Evolutionary conservation across 768 basidiomycete genomes (phyloP), one percentile per base, ranked within the genome.

Genomic region (Porpolomopsis calyptriformis): DNA sequence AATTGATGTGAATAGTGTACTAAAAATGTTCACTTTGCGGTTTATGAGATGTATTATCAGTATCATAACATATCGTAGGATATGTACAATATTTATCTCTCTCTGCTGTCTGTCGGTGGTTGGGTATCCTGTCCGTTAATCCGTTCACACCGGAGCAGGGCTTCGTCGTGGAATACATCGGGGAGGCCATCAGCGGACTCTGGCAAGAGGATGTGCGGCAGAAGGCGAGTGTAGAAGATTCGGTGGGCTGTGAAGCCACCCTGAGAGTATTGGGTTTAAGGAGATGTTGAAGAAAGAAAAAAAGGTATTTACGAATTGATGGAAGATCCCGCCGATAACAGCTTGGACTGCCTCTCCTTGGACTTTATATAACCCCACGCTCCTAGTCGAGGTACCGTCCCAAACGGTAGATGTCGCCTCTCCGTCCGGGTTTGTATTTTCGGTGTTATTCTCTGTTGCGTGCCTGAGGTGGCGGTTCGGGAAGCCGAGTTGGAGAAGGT

Each of bases 261-360:
- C 74, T 74, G 43, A 45, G 40, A 35, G 27, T 11, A 52, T 53
- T 18, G 46, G 35, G 19, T 29, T 45, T 39, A 8, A 49, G 37
- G 10, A 46, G 40, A 27, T 31, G 34, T 14, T 34, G 24, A 12
- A 20, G 25, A 39, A 7, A 29, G 33, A 40, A 31, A 25, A 35
- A n/a, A n/a, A 52, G 43, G 26, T 43, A 70, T 85, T 48, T 55
- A 90, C 87, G 60, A 80, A 85, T 66, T 91, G 85, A 55, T 82
- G 77, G 55, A 78, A 86, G 10, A 88, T 72, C 4, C 79, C 84
- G 19, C 87, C 87, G 24, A 88, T 61, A 12, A 87, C 68, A 2
- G 83, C 87, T 53, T 82, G 78, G 4, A 88, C 83, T 0, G 80
- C 72, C 47, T 84, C 79, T 1, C 87, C 87, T 55, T 81, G 75